Evolutionary conservation across 2,329 filamentous ascomycete genomes (phyloP).

Genomic region (Paracoccidioides lutzii): DNA sequence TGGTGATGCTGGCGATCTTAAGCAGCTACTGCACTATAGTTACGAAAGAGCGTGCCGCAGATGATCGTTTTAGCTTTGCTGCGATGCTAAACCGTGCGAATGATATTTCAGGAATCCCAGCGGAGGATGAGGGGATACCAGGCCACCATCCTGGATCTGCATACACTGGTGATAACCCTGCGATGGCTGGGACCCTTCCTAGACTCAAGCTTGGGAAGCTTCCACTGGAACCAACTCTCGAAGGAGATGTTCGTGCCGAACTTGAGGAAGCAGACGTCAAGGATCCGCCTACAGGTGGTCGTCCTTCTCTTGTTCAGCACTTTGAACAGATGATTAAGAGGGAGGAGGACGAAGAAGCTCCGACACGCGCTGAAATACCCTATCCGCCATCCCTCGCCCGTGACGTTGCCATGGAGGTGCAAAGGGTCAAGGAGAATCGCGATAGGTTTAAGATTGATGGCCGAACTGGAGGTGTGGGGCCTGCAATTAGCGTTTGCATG

Average conservation of each 20-base stretch:
- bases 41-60: conserved; percentile 45
- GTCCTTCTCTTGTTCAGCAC: conserved; percentile 65
- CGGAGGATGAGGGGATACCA: conserved; percentile 56
- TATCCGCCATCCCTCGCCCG: conserved; percentile 76
- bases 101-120: conserved; percentile 44
- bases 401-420: conserved; percentile 88
- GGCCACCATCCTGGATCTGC: conserved; percentile 54
- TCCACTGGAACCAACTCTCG: conserved; percentile 69
- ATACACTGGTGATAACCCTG: conserved; percentile 45
- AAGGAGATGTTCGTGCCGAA: conserved; percentile 75
- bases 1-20: conserved; percentile 63
- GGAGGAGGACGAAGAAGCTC: conserved; percentile 76
- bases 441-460: conserved; percentile 83
- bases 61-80: conserved; percentile 47
- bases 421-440: conserved; percentile 82
- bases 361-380: conserved; percentile 65
- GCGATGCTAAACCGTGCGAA: conserved; percentile 44
- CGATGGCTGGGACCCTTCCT: conserved; percentile 42
- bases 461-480: conserved; percentile 68
- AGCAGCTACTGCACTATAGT: conserved; percentile 46
- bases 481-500: conserved; percentile 83
- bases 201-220: conserved; percentile 66
- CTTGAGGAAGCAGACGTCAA: conserved; percentile 73
- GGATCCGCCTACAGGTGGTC: conserved; percentile 57
- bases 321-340: conserved; percentile 81